A percentile compares a stretch with the other conserved stretches of the same genome.
These are phyloP conservation scores for Fomitopsis schrenkii DNA, from an alignment of 1,284 basidiomycete species.

Conservation along the genomic window DNA sequence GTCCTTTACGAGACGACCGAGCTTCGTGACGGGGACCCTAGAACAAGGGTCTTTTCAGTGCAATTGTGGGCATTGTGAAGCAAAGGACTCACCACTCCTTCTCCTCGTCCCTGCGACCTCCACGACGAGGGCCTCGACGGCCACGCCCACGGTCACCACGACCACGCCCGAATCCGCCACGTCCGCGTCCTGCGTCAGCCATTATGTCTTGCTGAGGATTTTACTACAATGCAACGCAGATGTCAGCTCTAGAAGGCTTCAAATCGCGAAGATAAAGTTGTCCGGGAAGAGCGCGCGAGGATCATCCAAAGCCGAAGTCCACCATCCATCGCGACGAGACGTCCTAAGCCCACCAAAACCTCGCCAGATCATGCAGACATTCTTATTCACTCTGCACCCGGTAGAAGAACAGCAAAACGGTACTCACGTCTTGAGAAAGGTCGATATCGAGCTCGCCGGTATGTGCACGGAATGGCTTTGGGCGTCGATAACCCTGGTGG, in stretches of 20 bases:
- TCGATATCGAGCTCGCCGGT: conserved; percentile 28
- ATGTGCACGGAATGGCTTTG: conserved; percentile 18
- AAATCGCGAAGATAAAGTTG: not conserved
- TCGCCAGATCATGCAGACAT: not conserved
- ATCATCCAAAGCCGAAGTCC: conserved; percentile 16
- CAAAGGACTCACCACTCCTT: conserved; percentile 87
- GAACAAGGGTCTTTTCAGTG: not conserved
- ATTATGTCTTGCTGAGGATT: conserved; percentile 33
- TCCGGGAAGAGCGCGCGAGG: not conserved
- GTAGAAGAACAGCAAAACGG: conserved; percentile 5
- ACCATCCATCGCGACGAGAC: conserved; percentile 14
- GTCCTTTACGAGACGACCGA: conserved; percentile 98
- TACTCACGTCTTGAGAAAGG: conserved; percentile 38
- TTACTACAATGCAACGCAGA: conserved; percentile 10
- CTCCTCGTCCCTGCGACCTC: conserved; percentile 97
- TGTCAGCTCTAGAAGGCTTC: not conserved
- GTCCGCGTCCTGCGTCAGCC: conserved; percentile 79
- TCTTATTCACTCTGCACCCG: not conserved
- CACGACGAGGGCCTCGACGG: conserved; percentile 89
- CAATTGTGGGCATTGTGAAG: not conserved
- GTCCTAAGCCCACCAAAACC: conserved; percentile 3
- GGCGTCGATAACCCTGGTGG: not conserved
- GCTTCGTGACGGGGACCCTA: conserved; percentile 98
- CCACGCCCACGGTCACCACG: conserved; percentile 83
- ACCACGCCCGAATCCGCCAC: conserved; percentile 87